Evolutionary conservation across 2,329 filamentous ascomycete genomes (phyloP).

Genomic region (Pestalotiopsis sp.): DNA sequence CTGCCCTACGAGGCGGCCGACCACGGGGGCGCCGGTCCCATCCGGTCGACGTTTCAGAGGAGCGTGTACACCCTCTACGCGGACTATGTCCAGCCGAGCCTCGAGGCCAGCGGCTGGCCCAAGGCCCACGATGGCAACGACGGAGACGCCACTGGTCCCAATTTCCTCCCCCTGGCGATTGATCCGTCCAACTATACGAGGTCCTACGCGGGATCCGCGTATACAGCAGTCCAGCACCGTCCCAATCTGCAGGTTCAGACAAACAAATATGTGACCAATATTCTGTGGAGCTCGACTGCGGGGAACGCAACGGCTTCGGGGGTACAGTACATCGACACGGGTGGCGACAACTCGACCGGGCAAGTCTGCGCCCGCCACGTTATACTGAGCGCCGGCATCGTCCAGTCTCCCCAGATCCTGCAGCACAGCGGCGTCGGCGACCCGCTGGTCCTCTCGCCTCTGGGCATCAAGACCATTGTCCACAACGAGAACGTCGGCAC

Average conservation of each 20-base stretch:
- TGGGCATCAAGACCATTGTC: constrained; percentile 11
- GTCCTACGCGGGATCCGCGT: constrained; percentile 15
- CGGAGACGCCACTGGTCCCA: constrained; percentile 13
- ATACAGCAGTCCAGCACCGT: background rate
- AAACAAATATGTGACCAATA: constrained; percentile 8
- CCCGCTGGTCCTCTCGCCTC: constrained; percentile 8
- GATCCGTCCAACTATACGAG: constrained; percentile 15
- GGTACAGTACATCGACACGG: background rate
- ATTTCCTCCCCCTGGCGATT: constrained; percentile 14
- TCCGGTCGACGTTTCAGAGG: constrained; percentile 16
- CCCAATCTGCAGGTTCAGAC: constrained; percentile 9
- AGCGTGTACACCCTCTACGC: constrained; percentile 15
- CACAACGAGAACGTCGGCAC: constrained; percentile 12
- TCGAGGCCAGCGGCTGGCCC: constrained; percentile 11
- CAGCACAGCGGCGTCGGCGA: constrained; percentile 14
- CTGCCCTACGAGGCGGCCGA: constrained; percentile 13
- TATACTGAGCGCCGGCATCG: constrained; percentile 12
- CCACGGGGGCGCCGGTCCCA: constrained; percentile 13
- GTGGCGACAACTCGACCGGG: background rate
- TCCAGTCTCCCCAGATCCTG: constrained; percentile 12
- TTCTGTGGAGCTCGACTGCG: background rate
- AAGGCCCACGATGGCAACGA: constrained; percentile 13
- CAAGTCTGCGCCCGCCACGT: constrained; percentile 11
- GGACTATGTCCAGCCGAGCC: constrained; percentile 13
- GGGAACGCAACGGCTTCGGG: background rate